Evolutionary conservation across 192 early-diverging fungal genomes (phyloP).

Genomic region (Coemansia sp.): DNA sequence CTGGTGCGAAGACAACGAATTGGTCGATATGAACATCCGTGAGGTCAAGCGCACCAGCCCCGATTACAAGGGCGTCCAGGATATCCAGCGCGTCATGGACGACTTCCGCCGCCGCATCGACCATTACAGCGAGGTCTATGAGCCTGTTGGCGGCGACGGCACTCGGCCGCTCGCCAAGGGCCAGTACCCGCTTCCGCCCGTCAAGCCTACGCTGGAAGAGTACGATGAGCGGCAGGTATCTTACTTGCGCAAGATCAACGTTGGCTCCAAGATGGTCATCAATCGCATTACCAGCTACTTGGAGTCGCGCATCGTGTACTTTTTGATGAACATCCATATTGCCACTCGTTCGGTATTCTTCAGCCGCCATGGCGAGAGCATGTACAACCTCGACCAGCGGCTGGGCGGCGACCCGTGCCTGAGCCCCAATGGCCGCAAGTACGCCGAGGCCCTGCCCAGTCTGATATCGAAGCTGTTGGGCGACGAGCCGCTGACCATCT

Average conservation of each 20-base stretch:
- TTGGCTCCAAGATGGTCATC: constrained; percentile 87
- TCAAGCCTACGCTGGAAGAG: constrained; percentile 43
- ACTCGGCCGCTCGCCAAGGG: constrained; percentile 49
- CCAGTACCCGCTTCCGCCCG: constrained; percentile 49
- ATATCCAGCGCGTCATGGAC: constrained; percentile 81
- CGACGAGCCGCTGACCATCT: constrained; percentile 78
- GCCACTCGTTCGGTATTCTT: constrained; percentile 93
- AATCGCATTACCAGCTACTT: constrained; percentile 96
- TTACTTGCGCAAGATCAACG: constrained; percentile 95
- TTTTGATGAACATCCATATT: constrained; percentile 99
- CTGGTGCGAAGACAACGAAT: constrained; percentile 86
- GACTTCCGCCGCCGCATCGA: constrained; percentile 92
- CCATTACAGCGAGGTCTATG: constrained; percentile 90
- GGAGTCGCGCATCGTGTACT: constrained; percentile 96
- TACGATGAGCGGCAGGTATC: constrained; percentile 68
- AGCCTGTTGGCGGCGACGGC: constrained; percentile 70
- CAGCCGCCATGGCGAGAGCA: constrained; percentile 89
- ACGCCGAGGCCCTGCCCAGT: constrained; percentile 81
- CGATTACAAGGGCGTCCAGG: constrained; percentile 83
- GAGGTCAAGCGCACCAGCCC: constrained; percentile 95
- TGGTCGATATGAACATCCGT: constrained; percentile 90
- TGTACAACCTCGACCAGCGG: constrained; percentile 89
- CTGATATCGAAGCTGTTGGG: constrained; percentile 77
- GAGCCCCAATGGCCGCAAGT: constrained; percentile 82
- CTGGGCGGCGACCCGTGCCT: constrained; percentile 95